phyloP scores from a whole-genome alignment of 345 rosid genomes.

The Heritiera littoralis region DNA sequence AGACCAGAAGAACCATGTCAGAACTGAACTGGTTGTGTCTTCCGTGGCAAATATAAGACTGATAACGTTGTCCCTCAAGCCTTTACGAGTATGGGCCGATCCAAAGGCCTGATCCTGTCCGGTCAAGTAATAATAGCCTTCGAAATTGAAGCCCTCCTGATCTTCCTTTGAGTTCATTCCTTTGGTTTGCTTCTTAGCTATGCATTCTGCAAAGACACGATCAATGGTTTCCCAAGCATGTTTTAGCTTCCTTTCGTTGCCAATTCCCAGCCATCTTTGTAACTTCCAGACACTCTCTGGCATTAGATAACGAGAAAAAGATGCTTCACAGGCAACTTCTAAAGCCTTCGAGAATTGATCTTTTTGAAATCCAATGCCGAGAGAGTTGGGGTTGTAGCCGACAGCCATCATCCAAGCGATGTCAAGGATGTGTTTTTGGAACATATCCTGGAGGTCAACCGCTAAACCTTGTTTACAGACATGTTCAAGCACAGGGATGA shows the following conservation, averaged over 20 bases:
- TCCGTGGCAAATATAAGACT: slow-evolving; percentile 14
- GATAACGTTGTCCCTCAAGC: slow-evolving; percentile 12
- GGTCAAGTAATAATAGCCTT: not conserved
- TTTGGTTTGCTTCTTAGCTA: not conserved
- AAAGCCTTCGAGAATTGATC: slow-evolving; percentile 11
- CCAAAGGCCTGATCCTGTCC: not conserved
- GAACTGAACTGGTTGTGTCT: slow-evolving; percentile 23
- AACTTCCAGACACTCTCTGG: slow-evolving; percentile 16
- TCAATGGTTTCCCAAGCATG: slow-evolving; percentile 13
- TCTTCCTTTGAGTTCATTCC: not conserved
- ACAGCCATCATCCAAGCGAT: slow-evolving; percentile 1
- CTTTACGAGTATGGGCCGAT: not conserved
- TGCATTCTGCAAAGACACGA: not conserved
- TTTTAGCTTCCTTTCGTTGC: slow-evolving; percentile 19
- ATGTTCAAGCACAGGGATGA: slow-evolving; percentile 10
- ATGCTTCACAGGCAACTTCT: slow-evolving; percentile 23
- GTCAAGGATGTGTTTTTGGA: slow-evolving; percentile 10
- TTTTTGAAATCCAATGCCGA: not conserved
- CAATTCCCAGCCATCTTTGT: slow-evolving; percentile 15
- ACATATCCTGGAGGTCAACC: slow-evolving; percentile 15
- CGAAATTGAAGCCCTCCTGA: not conserved
- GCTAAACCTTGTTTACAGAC: not conserved
- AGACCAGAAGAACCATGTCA: slow-evolving; percentile 24
- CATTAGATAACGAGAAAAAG: slow-evolving; percentile 8
- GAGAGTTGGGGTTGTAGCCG: slow-evolving; percentile 8